phyloP scores from a whole-genome alignment of 495 filamentous ascomycete genomes.

The Penicillium coprophilum region DNA sequence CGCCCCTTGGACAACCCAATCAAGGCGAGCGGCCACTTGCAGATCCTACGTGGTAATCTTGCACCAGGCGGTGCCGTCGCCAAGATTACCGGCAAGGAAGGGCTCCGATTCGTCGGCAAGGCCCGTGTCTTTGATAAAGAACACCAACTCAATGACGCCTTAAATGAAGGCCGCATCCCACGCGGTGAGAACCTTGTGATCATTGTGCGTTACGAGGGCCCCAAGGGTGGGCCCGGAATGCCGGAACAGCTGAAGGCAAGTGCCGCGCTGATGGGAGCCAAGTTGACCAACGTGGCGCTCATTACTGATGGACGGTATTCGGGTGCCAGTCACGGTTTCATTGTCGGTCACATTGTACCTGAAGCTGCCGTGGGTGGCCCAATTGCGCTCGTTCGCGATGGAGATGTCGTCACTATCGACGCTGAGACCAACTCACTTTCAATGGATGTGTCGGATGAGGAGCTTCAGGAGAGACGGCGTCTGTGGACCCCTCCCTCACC shows the following conservation, averaged over 20 bases:
- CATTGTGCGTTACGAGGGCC: conserved; percentile 93
- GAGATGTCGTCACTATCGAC: conserved; percentile 84
- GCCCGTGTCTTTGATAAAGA: conserved; percentile 94
- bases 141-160: conserved; percentile 68
- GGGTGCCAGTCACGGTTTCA: conserved; percentile 91
- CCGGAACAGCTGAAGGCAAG: conserved; percentile 92
- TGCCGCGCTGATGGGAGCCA: conserved; percentile 91
- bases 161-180: conserved; percentile 70
- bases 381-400: conserved; percentile 75
- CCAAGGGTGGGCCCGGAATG: conserved; percentile 95
- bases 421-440: conserved; percentile 73
- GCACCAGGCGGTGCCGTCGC: conserved; percentile 91
- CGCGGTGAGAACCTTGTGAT: conserved; percentile 83
- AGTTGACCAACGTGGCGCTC: conserved; percentile 81
- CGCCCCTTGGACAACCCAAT: conserved; percentile 79
- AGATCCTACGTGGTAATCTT: conserved; percentile 86
- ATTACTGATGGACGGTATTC: conserved; percentile 93
- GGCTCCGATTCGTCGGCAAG: conserved; percentile 74
- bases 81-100: conserved; percentile 98
- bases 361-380: conserved; percentile 84
- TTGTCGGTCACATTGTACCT: conserved; percentile 91
- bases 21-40: conserved; percentile 84
- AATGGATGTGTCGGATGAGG: conserved; percentile 73
- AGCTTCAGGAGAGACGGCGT: conserved; percentile 64
- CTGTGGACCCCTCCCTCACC: conserved; percentile 73